Evolutionary conservation across 2,329 filamentous ascomycete genomes (phyloP).

Genomic region (Sporothrix protearum): DNA sequence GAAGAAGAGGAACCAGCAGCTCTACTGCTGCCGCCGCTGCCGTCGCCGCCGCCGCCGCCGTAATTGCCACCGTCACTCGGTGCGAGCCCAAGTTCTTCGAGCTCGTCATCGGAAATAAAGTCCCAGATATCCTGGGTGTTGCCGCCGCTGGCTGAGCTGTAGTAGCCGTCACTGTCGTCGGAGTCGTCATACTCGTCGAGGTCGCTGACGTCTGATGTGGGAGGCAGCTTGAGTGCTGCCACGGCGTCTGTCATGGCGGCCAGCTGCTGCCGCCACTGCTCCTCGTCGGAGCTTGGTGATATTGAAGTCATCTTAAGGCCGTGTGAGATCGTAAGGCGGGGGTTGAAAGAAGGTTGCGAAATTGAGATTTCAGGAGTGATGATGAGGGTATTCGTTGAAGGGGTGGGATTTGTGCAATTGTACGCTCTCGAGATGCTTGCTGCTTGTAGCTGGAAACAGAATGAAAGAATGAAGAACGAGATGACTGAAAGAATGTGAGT

Average conservation of each 20-base stretch:
- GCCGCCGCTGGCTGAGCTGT: constrained; percentile 45
- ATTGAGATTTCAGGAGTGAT: neutral
- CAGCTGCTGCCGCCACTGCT: constrained; percentile 80
- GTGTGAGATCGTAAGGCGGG: neutral
- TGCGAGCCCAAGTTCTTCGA: constrained; percentile 52
- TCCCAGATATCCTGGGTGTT: constrained; percentile 87
- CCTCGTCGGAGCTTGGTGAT: constrained; percentile 17
- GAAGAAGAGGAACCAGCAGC: constrained; percentile 15
- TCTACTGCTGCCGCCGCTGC: constrained; percentile 32
- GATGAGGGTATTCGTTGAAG: neutral
- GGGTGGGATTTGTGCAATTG: neutral
- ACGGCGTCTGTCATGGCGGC: constrained; percentile 82
- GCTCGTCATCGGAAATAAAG: constrained; percentile 74
- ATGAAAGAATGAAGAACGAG: neutral
- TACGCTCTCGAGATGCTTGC: neutral
- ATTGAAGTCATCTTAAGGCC: constrained; percentile 18
- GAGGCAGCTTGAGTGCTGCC: constrained; percentile 61
- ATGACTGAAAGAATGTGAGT: neutral
- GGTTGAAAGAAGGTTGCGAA: neutral
- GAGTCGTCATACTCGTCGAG: constrained; percentile 45
- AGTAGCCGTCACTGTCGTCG: constrained; percentile 62
- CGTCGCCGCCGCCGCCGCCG: constrained; percentile 31
- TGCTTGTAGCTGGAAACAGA: neutral
- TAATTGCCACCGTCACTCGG: constrained; percentile 36
- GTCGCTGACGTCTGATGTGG: constrained; percentile 30